A percentile compares a stretch with the other conserved stretches of the same genome.
Conservation (phyloP, 352 stramenopile genomes). For the Elongisporangium anandrum region DNA sequence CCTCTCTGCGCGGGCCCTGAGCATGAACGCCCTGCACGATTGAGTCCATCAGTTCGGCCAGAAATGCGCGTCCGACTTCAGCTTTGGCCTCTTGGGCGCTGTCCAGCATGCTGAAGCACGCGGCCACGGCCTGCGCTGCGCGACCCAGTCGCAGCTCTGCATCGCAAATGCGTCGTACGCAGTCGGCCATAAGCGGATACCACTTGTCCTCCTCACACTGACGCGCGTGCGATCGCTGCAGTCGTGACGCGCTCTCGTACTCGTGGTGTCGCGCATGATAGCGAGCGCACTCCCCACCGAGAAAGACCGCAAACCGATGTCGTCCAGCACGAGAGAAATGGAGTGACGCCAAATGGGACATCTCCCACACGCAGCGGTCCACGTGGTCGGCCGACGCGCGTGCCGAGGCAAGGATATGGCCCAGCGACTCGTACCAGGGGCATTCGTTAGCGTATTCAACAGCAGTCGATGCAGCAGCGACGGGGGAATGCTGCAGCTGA, state of each 20-base stretch:
- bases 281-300: slow-evolving; percentile 58
- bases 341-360: slow-evolving; percentile 71
- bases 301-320: slow-evolving; percentile 75
- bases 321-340: slow-evolving; percentile 68
- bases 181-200: slow-evolving; percentile 54
- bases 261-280: slow-evolving; percentile 54
- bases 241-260: slow-evolving; percentile 57
- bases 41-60: slow-evolving; percentile 40
- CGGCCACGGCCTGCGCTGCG: slow-evolving; percentile 44
- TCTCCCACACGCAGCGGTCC: slow-evolving; percentile 58
- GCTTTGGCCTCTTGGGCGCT: slow-evolving; percentile 43
- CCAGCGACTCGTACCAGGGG: slow-evolving; percentile 56
- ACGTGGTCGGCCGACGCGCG: slow-evolving; percentile 20
- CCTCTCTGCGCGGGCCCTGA: slow-evolving; percentile 1
- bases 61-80: slow-evolving; percentile 36
- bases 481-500: slow-evolving; percentile 1
- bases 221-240: slow-evolving; percentile 60
- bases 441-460: not conserved
- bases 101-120: slow-evolving; percentile 61
- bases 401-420: slow-evolving; percentile 30
- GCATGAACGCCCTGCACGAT: slow-evolving; percentile 38
- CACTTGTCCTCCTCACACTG: slow-evolving; percentile 80
- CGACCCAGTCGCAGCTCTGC: slow-evolving; percentile 49
- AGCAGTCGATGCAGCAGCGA: not conserved
- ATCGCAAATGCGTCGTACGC: slow-evolving; percentile 48